A percentile compares a stretch with the other conserved stretches of the same genome.
These are phyloP conservation scores for Cystoisospora suis DNA, from an alignment of 169 alveolate species.

Conservation along the genomic window DNA sequence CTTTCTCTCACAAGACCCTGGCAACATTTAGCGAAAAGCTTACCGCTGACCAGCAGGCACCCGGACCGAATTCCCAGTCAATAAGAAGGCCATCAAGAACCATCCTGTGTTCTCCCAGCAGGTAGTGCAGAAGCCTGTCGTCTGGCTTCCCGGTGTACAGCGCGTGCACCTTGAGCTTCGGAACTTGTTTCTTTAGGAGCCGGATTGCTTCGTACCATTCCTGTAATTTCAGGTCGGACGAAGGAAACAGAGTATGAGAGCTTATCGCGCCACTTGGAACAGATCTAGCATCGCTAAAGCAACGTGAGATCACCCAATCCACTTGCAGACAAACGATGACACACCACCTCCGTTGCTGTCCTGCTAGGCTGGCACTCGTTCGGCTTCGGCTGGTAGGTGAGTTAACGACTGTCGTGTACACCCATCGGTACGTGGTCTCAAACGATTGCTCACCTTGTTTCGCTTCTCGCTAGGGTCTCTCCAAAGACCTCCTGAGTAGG, in stretches of 20 bases:
- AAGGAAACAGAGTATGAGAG: too few relatives aligned
- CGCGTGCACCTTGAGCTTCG: constrained; percentile 8
- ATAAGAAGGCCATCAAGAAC: constrained; percentile 10
- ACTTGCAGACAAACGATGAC: too few relatives aligned
- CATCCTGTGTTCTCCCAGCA: constrained; percentile 16
- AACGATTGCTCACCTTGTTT: background rate
- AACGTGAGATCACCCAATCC: too few relatives aligned
- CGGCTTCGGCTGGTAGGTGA: too few relatives aligned
- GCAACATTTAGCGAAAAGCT: background rate
- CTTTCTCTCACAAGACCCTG: too few relatives aligned
- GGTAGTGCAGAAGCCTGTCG: constrained; percentile 12
- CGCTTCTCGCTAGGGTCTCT: constrained; percentile 17
- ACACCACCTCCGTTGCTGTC: too few relatives aligned
- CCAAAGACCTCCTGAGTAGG: constrained; percentile 9
- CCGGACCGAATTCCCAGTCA: constrained; percentile 28
- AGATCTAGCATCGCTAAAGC: too few relatives aligned
- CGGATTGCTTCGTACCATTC: constrained; percentile 34
- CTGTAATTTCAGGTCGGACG: too few relatives aligned
- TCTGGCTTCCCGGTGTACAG: constrained; percentile 17
- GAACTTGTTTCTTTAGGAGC: constrained; percentile 26
- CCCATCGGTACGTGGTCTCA: too few relatives aligned
- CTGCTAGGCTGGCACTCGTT: too few relatives aligned
- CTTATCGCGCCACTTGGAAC: too few relatives aligned
- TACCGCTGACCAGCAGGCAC: constrained; percentile 33
- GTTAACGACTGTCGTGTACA: too few relatives aligned